phyloP scores from a whole-genome alignment of 345 rosid species.

The Eutrema yunnanense region DNA sequence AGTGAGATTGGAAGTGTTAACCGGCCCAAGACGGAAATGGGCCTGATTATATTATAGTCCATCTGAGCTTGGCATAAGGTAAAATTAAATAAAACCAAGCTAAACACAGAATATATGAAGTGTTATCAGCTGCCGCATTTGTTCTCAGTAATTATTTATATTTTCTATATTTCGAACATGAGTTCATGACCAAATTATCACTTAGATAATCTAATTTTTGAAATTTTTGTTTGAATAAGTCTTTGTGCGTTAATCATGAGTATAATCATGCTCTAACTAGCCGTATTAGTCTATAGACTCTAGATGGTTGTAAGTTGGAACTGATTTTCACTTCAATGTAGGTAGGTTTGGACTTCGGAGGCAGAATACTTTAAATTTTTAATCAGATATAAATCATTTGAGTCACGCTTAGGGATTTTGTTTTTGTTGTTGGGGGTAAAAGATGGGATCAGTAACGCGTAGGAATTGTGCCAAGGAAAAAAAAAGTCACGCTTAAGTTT shows the following conservation, averaged over 20 bases:
- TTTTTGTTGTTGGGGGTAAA: no score
- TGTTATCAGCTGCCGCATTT: neutral
- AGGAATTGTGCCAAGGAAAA: no score
- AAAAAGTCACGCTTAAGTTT: neutral
- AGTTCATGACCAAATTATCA: neutral
- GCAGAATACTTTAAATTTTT: neutral
- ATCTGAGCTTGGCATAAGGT: neutral
- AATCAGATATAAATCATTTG: neutral
- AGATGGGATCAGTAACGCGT: no score
- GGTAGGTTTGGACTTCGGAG: neutral
- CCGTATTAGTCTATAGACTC: neutral
- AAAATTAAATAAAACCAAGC: neutral
- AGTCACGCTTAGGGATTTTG: neutral
- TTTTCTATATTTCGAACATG: neutral
- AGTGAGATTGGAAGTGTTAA: neutral
- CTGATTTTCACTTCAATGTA: constrained; percentile 2
- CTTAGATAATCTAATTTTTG: neutral
- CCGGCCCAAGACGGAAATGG: neutral
- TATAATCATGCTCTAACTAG: neutral
- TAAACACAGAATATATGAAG: neutral
- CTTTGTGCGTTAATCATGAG: neutral
- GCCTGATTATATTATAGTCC: neutral
- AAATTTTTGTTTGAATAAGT: neutral
- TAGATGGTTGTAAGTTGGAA: constrained; percentile 4
- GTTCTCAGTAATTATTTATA: neutral